Evolutionary conservation across 768 basidiomycete genomes (phyloP), one percentile per base, ranked within the genome.

Genomic region (Fomitopsis pulvina): DNA sequence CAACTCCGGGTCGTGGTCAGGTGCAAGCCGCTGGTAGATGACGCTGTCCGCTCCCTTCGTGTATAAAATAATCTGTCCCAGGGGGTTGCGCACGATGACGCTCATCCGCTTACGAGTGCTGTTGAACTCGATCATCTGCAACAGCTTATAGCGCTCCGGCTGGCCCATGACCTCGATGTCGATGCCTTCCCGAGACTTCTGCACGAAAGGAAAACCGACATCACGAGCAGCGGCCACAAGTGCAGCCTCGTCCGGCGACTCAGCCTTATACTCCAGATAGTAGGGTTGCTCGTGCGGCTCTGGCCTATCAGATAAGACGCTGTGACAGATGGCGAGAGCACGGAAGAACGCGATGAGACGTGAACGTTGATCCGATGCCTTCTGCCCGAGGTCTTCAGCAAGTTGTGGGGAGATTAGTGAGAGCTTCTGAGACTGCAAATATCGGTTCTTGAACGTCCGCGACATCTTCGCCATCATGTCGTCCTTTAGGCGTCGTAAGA

Each of bases 41-140:
- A 98, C 92, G 57, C 83, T 87, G 66, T 98, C 95, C 12, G 95
- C 95, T n/a, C 95, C 95, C 68, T 97, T 98, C 78, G 85, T 88
- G 63, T 93, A 95, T 51, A 97, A 68, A 24, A 93, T 71, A 52
- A 96, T 70, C 58, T 75, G 73, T 16, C 92, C 91, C 49, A 92
- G 87, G 0, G 95, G 90, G 45, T 78, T 78, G 24, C 95, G 87
- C 39, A 92, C 81, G 52, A 97, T 70, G 40, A 92, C 88, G 63
- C 88, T 93, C 95, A 98, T 98, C 50, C 95, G 77, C 71, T 98
- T 99, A 54, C 95, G 74, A 41, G 92, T 83, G 59, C 84, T 87
- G 72, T 87, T 94, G 76, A 99, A 99, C 64, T 97, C 95, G 60
- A 98, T 75, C 57, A 87, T 72, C 63, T 87, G 83, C 22, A 98